Base-by-base conservation (phyloP, 352 stramenopile genomes). In the Phytophthora foliorum region DNA sequence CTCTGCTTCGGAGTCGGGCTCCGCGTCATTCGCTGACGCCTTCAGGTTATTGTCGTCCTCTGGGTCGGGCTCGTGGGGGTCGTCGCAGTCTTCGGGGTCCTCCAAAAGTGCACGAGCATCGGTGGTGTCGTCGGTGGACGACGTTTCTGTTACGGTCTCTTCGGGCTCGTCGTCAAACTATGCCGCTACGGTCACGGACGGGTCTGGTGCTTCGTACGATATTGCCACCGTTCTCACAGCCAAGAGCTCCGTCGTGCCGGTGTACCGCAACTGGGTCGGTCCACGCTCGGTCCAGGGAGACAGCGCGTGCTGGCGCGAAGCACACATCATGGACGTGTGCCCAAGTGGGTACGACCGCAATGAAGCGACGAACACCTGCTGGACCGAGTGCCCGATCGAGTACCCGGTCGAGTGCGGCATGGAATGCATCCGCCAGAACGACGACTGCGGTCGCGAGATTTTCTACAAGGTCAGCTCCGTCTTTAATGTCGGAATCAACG, bases 281-380 rank as follows among this genome's bases (percentile, higher is more conserved):
- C 52, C 57, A 44, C 71, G 31, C 16, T 27, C 11, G 49, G 31
- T 48, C 4, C 21, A 52, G 21, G 44, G 42, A 38, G 61, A 67
- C 31, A 42, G 11, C 4, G 67, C 67, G 11, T 71, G 67, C 21
- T 71, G 48, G 38, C 60, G 61, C 19, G 56, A 71, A 57, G 72
- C 70, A 13, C 69, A 82, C 39, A 45, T 78, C n/a, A 69, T 72
- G 46, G 70, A 69, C 38, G 63, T 54, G 17, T 85, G 77, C 38
- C 70, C 74, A 6, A 32, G 57, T 0, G 72, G 75, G 27, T 88
- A 78, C 65, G 56, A 75, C 27, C 57, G 57, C 17, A 64, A 82
- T 41, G 71, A 81, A 4, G 67, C 65, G 0, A 76, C 76, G 31
- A 81, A 72, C 21, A 86, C 80, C 11, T 88, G 80, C 72, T 88